Percentiles rank a stretch among this genome's conserved stretches.
Evolutionary conservation across 805 yeast species (phyloP).

Genomic region (Pichia deserticola): DNA sequence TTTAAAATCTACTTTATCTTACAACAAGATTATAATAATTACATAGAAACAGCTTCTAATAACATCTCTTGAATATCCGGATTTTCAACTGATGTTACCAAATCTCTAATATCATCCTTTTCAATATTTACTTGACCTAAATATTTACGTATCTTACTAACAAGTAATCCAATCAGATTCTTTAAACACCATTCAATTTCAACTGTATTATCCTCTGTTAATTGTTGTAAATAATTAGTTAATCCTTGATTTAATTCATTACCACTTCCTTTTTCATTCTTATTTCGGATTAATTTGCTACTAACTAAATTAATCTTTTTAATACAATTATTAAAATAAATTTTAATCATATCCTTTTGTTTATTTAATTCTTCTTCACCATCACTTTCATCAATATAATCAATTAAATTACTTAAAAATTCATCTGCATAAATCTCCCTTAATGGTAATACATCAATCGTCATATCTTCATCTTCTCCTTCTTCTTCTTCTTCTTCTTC

Average conservation of each 20-base stretch:
- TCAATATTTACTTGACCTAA: neutral
- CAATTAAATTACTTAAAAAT: slow-evolving; percentile 22
- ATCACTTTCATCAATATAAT: slow-evolving; percentile 11
- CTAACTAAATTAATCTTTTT: neutral
- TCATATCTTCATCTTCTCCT: too few species aligned
- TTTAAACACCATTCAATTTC: neutral
- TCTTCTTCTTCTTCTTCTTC: too few species aligned
- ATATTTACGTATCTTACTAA: neutral
- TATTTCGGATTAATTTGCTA: neutral
- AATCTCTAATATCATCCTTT: neutral
- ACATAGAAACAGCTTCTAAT: neutral
- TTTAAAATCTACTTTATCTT: too few species aligned
- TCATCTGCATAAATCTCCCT: slow-evolving; percentile 42
- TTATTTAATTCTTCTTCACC: slow-evolving; percentile 17
- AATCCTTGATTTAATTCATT: too few species aligned
- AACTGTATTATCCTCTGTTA: neutral
- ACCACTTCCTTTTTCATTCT: neutral
- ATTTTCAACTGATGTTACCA: neutral
- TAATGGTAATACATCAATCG: slow-evolving; percentile 24
- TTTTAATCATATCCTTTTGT: slow-evolving; percentile 9
- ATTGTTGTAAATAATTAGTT: too few species aligned
- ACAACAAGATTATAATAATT: too few species aligned
- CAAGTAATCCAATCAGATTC: neutral
- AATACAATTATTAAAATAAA: slow-evolving; percentile 6
- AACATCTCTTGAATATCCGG: neutral